A percentile compares a stretch with the other conserved stretches of the same genome.
Conservation (phyloP, 495 filamentous ascomycete genomes). For the Entonaema liquescens region DNA sequence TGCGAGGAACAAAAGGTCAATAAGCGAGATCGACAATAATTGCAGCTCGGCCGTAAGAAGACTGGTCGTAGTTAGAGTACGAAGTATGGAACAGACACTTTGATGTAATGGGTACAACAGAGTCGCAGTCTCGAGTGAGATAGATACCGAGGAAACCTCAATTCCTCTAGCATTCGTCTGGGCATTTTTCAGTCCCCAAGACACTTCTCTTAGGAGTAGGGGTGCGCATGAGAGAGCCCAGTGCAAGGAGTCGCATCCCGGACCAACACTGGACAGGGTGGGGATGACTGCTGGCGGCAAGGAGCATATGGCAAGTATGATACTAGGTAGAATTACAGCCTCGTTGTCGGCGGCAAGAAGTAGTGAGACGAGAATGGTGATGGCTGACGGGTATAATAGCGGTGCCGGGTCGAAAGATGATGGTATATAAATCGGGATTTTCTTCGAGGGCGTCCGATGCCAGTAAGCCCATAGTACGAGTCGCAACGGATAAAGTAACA, state of each 20-base stretch:
- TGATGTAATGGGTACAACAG: slow-evolving; percentile 88
- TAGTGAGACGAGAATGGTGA: slow-evolving; percentile 81
- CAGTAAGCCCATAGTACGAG: slow-evolving; percentile 54
- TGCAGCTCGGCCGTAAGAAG: slow-evolving; percentile 87
- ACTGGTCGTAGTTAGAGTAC: slow-evolving; percentile 85
- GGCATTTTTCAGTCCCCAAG: background rate
- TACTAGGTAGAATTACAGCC: slow-evolving; percentile 73
- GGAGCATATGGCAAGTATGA: slow-evolving; percentile 80
- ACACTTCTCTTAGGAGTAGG: slow-evolving; percentile 49
- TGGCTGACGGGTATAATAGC: slow-evolving; percentile 80
- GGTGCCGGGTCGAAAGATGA: slow-evolving; percentile 88
- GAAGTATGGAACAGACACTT: slow-evolving; percentile 74
- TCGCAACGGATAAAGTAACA: slow-evolving; percentile 58
- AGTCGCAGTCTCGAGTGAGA: slow-evolving; percentile 68
- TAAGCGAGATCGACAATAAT: slow-evolving; percentile 79
- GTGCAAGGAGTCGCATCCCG: slow-evolving; percentile 65
- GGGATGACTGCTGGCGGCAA: slow-evolving; percentile 80
- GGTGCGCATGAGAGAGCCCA: slow-evolving; percentile 77
- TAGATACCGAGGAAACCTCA: slow-evolving; percentile 1
- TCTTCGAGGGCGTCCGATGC: slow-evolving; percentile 47
- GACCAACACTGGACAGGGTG: slow-evolving; percentile 42
- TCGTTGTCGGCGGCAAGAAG: slow-evolving; percentile 69
- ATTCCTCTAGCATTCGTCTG: background rate
- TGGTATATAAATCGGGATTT: slow-evolving; percentile 64
- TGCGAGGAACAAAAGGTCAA: slow-evolving; percentile 82